Conservation (phyloP, 2,329 filamentous ascomycete species). For the Botrytis byssoidea region DNA sequence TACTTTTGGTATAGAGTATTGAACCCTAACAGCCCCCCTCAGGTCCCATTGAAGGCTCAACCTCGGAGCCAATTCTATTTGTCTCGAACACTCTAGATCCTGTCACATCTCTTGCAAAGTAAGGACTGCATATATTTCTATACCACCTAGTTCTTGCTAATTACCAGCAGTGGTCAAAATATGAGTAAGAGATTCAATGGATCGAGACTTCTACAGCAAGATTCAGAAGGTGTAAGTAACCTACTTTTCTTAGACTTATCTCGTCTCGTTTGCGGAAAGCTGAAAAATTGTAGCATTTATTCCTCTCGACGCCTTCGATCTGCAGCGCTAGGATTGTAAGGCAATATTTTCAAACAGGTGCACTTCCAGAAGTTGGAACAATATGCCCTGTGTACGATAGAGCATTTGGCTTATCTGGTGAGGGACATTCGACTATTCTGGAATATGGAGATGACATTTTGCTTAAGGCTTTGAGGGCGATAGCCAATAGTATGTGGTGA, state of each 20-base stretch:
- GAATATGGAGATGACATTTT: background rate
- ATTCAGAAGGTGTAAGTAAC: background rate
- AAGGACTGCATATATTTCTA: background rate
- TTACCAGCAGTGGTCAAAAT: conserved; percentile 26
- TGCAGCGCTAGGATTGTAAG: conserved; percentile 2
- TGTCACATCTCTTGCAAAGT: conserved; percentile 39
- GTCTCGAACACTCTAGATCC: conserved; percentile 42
- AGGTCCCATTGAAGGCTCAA: conserved; percentile 21
- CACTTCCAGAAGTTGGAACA: conserved; percentile 3
- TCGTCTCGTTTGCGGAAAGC: background rate
- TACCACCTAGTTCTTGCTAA: background rate
- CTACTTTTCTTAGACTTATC: background rate
- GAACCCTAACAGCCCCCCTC: background rate
- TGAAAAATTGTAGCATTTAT: background rate
- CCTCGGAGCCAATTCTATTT: conserved; percentile 43
- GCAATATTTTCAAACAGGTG: background rate
- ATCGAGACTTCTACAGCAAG: conserved; percentile 34
- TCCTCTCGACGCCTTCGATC: conserved; percentile 4
- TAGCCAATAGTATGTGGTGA: background rate
- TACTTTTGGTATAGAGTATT: background rate
- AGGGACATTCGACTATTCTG: background rate
- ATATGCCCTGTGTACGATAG: conserved; percentile 4
- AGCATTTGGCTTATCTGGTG: background rate
- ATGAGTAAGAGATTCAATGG: conserved; percentile 35
- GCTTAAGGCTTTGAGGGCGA: background rate